Evolutionary conservation across 2,329 filamentous ascomycete species (phyloP), one percentile per base, ranked within the genome.

Genomic region (Pleoardoris graminearum): DNA sequence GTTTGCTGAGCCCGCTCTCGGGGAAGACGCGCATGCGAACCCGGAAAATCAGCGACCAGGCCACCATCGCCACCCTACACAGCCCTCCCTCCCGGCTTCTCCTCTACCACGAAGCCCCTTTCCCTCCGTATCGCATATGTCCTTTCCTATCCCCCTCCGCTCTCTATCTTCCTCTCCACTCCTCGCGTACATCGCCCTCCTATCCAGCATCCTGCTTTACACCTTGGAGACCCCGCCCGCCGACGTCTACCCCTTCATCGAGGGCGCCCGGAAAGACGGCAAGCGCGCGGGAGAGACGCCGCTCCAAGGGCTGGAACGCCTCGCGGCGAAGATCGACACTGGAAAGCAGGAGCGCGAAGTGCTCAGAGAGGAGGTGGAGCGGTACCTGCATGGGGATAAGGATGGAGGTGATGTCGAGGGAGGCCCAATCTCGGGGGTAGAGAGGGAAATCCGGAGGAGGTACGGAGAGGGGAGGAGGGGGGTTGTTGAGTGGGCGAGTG

Each of bases 141-240:
- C 12, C 1, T 39, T 53, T 23, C 44, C 44, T 7, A 38, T 49
- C 7, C 36, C 45, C 4, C 5, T 44, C 2, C 45, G 19, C 16
- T 22, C 12, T 7, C 37, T 53, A 12, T 17, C 12, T 21, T 11
- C 32, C 6, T 8, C 10, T 2, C 30, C 30, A 7, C 7, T 53
- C 17, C 30, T 48, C 7, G 33, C 51, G 22, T 48, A 49, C 33
- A 48, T 41, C 23, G 19, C 25, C 23, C 39, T 53, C 23, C 30
- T 49, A 1, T 25, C n/a, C 32, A 27, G 25, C 5, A 1, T 53
- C 39, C 21, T 48, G 21, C 35, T 43, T 16, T 44, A 38, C 37
- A 45, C 44, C 7, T 7, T 32, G 2, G 16, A 17, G 2, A 30
- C n/a, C 11, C 23, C 70, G 7, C 3, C n/a, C 2, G 7, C 25